Evolutionary conservation across 148 eudicot genomes (phyloP).

Genomic region (Vaccinium vitisidaea): DNA sequence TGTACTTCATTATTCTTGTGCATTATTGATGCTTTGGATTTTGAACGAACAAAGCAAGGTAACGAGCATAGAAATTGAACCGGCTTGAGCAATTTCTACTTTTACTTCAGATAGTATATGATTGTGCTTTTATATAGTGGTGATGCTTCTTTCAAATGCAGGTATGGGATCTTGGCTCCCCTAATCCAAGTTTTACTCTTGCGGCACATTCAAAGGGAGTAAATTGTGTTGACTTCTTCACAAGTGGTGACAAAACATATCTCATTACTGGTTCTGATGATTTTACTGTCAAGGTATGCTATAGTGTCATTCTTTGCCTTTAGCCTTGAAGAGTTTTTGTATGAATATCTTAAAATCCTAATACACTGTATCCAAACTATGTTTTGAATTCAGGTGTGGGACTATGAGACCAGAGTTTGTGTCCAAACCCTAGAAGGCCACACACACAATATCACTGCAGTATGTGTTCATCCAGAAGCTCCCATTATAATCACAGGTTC

Average conservation of each 20-base stretch:
- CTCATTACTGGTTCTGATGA: constrained; percentile 79
- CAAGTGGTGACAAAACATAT: constrained; percentile 52
- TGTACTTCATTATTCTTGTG: too few relatives aligned
- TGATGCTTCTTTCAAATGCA: constrained; percentile 11
- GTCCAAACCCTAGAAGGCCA: constrained; percentile 84
- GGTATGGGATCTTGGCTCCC: constrained; percentile 73
- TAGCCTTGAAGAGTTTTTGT: not conserved
- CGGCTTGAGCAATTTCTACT: too few relatives aligned
- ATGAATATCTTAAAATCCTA: not conserved
- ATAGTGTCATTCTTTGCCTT: not conserved
- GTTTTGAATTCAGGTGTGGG: constrained; percentile 62
- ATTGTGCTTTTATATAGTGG: too few relatives aligned
- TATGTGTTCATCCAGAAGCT: constrained; percentile 67
- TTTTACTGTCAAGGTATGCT: constrained; percentile 52
- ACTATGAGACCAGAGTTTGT: constrained; percentile 63
- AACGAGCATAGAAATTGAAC: too few relatives aligned
- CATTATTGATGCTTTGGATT: too few relatives aligned
- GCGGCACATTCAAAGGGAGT: constrained; percentile 71
- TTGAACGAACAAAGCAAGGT: too few relatives aligned
- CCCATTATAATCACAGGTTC: constrained; percentile 76
- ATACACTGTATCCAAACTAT: not conserved
- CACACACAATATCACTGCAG: constrained; percentile 71
- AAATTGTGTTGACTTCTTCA: constrained; percentile 64
- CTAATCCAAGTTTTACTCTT: constrained; percentile 53
- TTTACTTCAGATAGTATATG: too few relatives aligned